Evolutionary conservation across 2,329 filamentous ascomycete species (phyloP).

Genomic region (Alternaria brassicicola): DNA sequence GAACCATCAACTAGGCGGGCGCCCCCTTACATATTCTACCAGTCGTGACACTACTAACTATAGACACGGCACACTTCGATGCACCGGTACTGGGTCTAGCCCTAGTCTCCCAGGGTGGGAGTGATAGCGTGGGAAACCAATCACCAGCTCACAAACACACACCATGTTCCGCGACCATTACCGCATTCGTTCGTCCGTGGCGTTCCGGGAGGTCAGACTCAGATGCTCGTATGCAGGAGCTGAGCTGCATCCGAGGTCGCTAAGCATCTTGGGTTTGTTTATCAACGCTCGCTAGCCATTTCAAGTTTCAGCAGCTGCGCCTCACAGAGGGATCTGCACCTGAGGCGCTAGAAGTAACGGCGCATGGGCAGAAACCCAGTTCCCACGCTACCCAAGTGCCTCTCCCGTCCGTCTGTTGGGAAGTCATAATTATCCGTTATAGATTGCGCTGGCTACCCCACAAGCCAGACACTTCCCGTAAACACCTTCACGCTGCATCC

Average conservation of each 20-base stretch:
- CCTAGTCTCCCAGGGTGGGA: not conserved
- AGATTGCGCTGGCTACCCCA: slow-evolving; percentile 14
- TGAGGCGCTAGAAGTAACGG: slow-evolving; percentile 12
- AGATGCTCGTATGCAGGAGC: slow-evolving; percentile 1
- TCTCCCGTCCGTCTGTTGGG: slow-evolving; percentile 20
- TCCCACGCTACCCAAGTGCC: slow-evolving; percentile 19
- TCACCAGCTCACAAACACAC: not conserved
- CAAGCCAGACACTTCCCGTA: not conserved
- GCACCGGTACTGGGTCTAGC: slow-evolving; percentile 1
- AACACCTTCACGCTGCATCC: not conserved
- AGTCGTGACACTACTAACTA: slow-evolving; percentile 2
- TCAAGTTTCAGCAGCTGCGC: slow-evolving; percentile 5
- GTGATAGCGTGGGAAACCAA: slow-evolving; percentile 11
- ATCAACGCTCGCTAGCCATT: slow-evolving; percentile 16
- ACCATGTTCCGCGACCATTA: slow-evolving; percentile 8
- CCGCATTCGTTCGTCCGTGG: slow-evolving; percentile 9
- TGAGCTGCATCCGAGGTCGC: slow-evolving; percentile 11
- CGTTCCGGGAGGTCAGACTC: slow-evolving; percentile 2
- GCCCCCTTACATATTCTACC: slow-evolving; percentile 1
- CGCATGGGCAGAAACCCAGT: slow-evolving; percentile 19
- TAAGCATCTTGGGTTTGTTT: slow-evolving; percentile 11
- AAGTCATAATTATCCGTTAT: slow-evolving; percentile 16
- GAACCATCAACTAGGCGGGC: not conserved
- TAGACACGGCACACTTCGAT: slow-evolving; percentile 5
- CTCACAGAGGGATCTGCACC: slow-evolving; percentile 5